phyloP scores from a whole-genome alignment of 768 basidiomycete genomes.

The Mrakia blollopis region DNA sequence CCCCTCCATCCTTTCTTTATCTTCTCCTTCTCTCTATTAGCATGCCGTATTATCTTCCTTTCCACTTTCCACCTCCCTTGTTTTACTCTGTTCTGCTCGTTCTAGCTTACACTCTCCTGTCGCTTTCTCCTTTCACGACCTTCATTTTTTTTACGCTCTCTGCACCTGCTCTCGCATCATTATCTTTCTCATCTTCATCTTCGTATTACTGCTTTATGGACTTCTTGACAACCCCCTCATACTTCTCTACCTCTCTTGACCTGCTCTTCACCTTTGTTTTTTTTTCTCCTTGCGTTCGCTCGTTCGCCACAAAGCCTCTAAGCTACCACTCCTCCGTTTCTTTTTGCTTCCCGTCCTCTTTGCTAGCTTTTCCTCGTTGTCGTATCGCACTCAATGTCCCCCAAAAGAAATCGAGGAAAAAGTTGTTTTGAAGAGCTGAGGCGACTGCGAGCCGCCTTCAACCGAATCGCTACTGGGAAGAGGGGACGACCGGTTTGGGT shows the following conservation, averaged over 20 bases:
- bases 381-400: not conserved
- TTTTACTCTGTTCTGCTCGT: not conserved
- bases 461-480: not conserved
- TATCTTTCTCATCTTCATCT: too few relatives aligned
- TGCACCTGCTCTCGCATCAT: too few relatives aligned
- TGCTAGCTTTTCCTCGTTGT: not conserved
- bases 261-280: too few relatives aligned
- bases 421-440: too few relatives aligned
- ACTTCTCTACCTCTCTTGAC: too few relatives aligned
- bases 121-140: not conserved
- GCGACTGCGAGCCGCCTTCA: not conserved
- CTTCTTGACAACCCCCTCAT: too few relatives aligned
- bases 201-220: too few relatives aligned
- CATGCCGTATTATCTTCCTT: not conserved
- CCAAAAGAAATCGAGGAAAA: not conserved
- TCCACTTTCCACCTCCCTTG: not conserved
- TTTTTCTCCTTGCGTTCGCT: too few relatives aligned
- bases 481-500: not conserved
- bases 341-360: not conserved
- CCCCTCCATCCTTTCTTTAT: not conserved
- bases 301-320: too few relatives aligned
- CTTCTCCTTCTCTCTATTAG: not conserved
- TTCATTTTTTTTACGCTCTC: too few relatives aligned
- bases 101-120: not conserved
- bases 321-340: too few relatives aligned